A percentile compares a stretch with the other conserved stretches of the same genome.
Evolutionary conservation across 495 filamentous ascomycete species (phyloP).

Genomic region (Aspergillus cristatus): DNA sequence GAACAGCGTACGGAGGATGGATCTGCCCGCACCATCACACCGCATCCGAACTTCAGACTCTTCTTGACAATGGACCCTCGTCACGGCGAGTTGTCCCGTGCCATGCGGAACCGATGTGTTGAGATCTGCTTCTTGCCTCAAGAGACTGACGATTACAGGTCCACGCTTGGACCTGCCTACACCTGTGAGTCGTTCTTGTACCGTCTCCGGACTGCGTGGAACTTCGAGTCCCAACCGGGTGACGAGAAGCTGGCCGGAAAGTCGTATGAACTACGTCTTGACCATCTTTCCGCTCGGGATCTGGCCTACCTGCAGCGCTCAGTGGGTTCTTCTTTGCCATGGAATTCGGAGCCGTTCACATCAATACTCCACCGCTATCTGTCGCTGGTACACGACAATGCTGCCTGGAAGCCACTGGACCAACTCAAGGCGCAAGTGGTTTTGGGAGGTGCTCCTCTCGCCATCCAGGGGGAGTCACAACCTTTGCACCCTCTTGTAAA

Average conservation of each 20-base stretch:
- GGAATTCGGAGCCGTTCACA: slow-evolving; percentile 12
- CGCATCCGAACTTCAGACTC: slow-evolving; percentile 81
- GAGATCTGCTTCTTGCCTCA: slow-evolving; percentile 66
- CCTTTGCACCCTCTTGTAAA: slow-evolving; percentile 38
- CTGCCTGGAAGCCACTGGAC: slow-evolving; percentile 26
- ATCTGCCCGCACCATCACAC: slow-evolving; percentile 65
- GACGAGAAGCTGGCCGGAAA: slow-evolving; percentile 12
- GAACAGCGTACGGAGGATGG: slow-evolving; percentile 81
- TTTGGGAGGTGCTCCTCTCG: slow-evolving; percentile 18
- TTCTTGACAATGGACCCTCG: slow-evolving; percentile 92
- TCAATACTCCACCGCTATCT: slow-evolving; percentile 23
- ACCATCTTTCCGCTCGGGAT: slow-evolving; percentile 49
- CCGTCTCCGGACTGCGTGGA: slow-evolving; percentile 39
- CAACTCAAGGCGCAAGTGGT: slow-evolving; percentile 16
- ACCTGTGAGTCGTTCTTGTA: slow-evolving; percentile 42
- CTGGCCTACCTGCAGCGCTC: slow-evolving; percentile 35
- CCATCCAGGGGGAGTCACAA: slow-evolving; percentile 22
- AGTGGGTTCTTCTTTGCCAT: slow-evolving; percentile 11
- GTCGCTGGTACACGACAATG: slow-evolving; percentile 30
- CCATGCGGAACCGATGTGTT: slow-evolving; percentile 91
- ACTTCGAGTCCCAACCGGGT: slow-evolving; percentile 14
- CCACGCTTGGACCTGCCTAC: slow-evolving; percentile 24
- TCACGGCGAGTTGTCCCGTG: slow-evolving; percentile 87
- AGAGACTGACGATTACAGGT: slow-evolving; percentile 13
- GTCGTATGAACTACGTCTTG: slow-evolving; percentile 33